Conservation (phyloP, 2,329 filamentous ascomycete species). For the Zalaria sp. region DNA sequence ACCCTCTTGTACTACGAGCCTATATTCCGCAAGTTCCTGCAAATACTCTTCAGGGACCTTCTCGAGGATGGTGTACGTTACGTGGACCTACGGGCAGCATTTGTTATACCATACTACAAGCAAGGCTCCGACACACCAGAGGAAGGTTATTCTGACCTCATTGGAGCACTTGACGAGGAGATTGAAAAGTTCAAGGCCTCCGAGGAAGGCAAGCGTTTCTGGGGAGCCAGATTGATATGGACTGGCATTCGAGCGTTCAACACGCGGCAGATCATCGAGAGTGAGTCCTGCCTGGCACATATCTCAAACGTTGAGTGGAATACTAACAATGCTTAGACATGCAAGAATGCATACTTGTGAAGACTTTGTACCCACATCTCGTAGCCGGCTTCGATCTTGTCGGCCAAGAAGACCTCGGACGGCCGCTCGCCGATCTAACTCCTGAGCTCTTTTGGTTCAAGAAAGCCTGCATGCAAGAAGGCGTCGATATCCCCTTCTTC, state of each 20-base stretch:
- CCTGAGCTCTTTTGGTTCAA: constrained; percentile 90
- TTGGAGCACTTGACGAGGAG: constrained; percentile 63
- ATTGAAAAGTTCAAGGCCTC: constrained; percentile 60
- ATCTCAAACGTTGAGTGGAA: not conserved
- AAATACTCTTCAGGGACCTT: constrained; percentile 54
- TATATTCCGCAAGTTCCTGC: constrained; percentile 66
- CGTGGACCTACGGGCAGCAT: constrained; percentile 68
- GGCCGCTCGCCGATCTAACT: constrained; percentile 60
- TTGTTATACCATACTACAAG: constrained; percentile 55
- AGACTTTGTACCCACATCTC: constrained; percentile 62
- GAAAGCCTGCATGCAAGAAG: constrained; percentile 64
- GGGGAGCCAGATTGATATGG: constrained; percentile 78
- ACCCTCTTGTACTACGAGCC: constrained; percentile 81
- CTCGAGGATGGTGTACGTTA: constrained; percentile 73
- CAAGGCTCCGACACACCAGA: constrained; percentile 53
- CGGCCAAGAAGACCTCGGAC: constrained; percentile 70
- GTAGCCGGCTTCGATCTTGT: constrained; percentile 84
- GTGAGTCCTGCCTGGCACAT: constrained; percentile 16
- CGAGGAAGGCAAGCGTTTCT: constrained; percentile 60
- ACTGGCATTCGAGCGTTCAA: constrained; percentile 53
- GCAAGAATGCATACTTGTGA: constrained; percentile 75
- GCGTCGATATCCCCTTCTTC: constrained; percentile 80
- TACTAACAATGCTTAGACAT: constrained; percentile 35
- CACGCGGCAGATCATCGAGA: constrained; percentile 54
- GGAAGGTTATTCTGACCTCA: constrained; percentile 52